A percentile compares a stretch with the other conserved stretches of the same genome.
Evolutionary conservation across 1,139 yeast genomes (phyloP).

Genomic region (Debaryomyces psychrophilus): DNA sequence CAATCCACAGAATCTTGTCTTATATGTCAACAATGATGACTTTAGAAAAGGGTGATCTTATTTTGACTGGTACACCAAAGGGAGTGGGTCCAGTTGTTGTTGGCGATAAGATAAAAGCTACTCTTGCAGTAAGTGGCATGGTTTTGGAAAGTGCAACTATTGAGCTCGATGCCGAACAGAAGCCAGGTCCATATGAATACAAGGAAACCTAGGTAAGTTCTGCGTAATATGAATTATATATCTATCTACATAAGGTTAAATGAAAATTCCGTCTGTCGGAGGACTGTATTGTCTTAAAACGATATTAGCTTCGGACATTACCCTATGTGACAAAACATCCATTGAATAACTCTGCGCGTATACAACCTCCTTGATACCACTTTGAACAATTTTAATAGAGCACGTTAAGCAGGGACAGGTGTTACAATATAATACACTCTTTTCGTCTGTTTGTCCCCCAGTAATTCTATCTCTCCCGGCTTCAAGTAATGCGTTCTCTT

Average conservation of each 20-base stretch:
- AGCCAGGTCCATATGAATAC: conserved; percentile 81
- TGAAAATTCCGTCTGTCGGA: conserved; percentile 52
- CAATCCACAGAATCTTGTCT: conserved; percentile 77
- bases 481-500: conserved; percentile 92
- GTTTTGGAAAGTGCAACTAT: conserved; percentile 56
- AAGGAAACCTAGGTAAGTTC: conserved; percentile 44
- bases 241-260: conserved; percentile 19
- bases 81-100: conserved; percentile 88
- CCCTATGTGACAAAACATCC: conserved; percentile 75
- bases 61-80: conserved; percentile 95
- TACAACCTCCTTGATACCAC: conserved; percentile 91
- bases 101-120: conserved; percentile 77
- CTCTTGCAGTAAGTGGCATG: conserved; percentile 56
- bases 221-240: neutral
- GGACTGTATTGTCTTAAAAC: conserved; percentile 73
- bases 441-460: conserved; percentile 25
- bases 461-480: conserved; percentile 85
- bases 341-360: conserved; percentile 90
- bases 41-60: conserved; percentile 84
- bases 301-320: conserved; percentile 75
- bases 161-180: conserved; percentile 58
- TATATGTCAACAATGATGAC: conserved; percentile 90
- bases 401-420: conserved; percentile 98
- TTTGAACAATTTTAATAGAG: conserved; percentile 90
- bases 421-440: conserved; percentile 83